Base-by-base conservation (phyloP, 768 basidiomycete species). In the Suillus placidus region DNA sequence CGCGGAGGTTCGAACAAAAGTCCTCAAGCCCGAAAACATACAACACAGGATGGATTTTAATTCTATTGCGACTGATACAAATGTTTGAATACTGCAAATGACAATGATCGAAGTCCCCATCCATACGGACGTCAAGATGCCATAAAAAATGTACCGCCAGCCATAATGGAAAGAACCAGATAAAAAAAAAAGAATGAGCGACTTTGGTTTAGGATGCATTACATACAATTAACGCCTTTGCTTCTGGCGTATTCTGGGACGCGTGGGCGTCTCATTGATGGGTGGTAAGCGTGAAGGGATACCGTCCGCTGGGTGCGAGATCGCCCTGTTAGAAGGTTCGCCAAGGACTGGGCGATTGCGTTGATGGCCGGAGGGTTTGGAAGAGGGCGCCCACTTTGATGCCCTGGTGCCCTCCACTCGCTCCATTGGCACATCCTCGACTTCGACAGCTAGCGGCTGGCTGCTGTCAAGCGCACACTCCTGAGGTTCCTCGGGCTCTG, bases 181-280 rank as follows among this genome's bases (percentile, higher is more conserved):
- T 58, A 42, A 32, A 60, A 60, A 60, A 60, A 55, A 60, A 40
- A 32, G 40, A 60, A 60, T 30, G 58, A 60, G 40, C 40, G 40
- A 60, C 26, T 26, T 30, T 18, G 40, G 10, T 60, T 42, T 42
- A 42, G 37, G 37, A 40, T 58, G 57, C 9, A 58, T 58, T 58
- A 58, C 57, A 38, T 58, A 58, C 38, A 26, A 26, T 60, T 78
- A 55, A 85, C 81, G 3, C 69, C 70, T 40, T 71, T 68, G 67
- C 78, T 76, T 51, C 58, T 77, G 77, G 68, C 85, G 83, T 74
- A 81, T 78, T 64, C 88, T 83, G 23, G 88, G 87, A 63, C 87
- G 80, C 30, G 88, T 88, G 43, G 88, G 88, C 1, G 87, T 88
- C 71, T 89, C 87, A 64, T 85, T 82, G 61, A 71, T 79, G 32